A percentile compares a stretch with the other conserved stretches of the same genome.
Conservation (phyloP, 495 filamentous ascomycete species). For the Aspergillus hancockii region DNA sequence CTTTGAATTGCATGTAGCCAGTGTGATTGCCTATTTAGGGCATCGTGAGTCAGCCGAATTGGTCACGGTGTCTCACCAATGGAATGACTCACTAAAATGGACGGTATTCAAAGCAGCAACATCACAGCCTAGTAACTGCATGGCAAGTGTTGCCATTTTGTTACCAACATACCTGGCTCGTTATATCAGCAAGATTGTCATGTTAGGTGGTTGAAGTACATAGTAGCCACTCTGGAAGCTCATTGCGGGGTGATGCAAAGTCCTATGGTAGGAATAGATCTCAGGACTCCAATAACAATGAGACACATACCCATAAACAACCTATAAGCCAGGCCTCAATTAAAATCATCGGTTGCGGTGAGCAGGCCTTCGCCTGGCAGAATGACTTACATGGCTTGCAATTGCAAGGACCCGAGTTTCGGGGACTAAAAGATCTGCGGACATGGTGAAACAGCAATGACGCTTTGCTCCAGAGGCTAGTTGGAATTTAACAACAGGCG, state of each 20-base stretch:
- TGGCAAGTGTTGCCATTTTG: conserved; percentile 87
- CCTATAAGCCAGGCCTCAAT: conserved; percentile 48
- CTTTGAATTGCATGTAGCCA: conserved; percentile 84
- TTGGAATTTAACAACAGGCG: background rate
- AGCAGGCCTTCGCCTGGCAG: background rate
- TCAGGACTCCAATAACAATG: background rate
- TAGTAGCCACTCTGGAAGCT: no score
- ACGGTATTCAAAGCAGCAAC: conserved; percentile 93
- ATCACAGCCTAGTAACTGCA: conserved; percentile 92
- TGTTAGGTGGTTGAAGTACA: background rate
- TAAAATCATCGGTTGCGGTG: background rate
- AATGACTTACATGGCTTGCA: conserved; percentile 87
- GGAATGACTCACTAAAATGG: conserved; percentile 72
- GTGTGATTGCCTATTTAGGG: conserved; percentile 77
- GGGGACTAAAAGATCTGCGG: conserved; percentile 56
- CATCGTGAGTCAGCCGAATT: conserved; percentile 9
- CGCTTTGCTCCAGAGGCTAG: background rate
- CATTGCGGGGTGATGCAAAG: background rate
- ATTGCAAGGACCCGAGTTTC: conserved; percentile 89
- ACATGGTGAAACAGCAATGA: conserved; percentile 24
- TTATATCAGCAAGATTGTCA: background rate
- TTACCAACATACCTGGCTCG: conserved; percentile 86
- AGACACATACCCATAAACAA: conserved; percentile 71
- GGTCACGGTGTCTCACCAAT: background rate
- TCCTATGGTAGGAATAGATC: background rate